Evolutionary conservation across 441 rosid genomes (phyloP).

Genomic region (Theobroma grandiflorum): DNA sequence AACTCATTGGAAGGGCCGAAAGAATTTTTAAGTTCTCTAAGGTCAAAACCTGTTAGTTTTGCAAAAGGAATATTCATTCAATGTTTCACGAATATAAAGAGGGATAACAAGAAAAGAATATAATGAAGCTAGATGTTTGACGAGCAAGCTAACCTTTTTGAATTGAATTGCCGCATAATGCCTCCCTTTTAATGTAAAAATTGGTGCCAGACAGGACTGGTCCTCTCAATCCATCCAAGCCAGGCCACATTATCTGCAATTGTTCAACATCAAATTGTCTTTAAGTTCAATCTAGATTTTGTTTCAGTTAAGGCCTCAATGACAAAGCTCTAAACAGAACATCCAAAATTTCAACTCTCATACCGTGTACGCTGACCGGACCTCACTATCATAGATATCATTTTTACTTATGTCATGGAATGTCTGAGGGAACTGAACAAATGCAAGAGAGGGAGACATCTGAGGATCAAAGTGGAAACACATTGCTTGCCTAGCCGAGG

Average conservation of each 20-base stretch:
- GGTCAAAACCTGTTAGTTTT: constrained; percentile 22
- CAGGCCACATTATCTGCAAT: constrained; percentile 27
- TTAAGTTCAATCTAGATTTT: not conserved
- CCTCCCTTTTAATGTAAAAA: constrained; percentile 49
- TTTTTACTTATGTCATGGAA: constrained; percentile 14
- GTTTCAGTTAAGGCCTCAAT: not conserved
- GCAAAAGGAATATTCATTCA: not conserved
- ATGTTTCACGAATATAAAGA: not conserved
- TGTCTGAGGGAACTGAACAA: constrained; percentile 38
- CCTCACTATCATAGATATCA: constrained; percentile 19
- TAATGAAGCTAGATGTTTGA: not conserved
- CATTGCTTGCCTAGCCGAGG: constrained; percentile 27
- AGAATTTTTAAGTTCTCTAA: constrained; percentile 25
- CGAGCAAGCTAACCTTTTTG: not conserved
- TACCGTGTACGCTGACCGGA: constrained; percentile 25
- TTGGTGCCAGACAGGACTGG: constrained; percentile 44
- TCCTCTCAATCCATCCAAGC: constrained; percentile 53
- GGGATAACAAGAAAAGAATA: not conserved
- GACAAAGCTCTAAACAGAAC: not conserved
- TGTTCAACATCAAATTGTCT: not conserved
- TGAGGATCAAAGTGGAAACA: constrained; percentile 22
- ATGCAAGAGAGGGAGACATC: constrained; percentile 31
- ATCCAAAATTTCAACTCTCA: not conserved
- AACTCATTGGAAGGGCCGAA: constrained; percentile 43
- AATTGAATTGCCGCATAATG: constrained; percentile 24